Evolutionary conservation across 495 filamentous ascomycete genomes (phyloP).

Genomic region (Neurospora discreta): DNA sequence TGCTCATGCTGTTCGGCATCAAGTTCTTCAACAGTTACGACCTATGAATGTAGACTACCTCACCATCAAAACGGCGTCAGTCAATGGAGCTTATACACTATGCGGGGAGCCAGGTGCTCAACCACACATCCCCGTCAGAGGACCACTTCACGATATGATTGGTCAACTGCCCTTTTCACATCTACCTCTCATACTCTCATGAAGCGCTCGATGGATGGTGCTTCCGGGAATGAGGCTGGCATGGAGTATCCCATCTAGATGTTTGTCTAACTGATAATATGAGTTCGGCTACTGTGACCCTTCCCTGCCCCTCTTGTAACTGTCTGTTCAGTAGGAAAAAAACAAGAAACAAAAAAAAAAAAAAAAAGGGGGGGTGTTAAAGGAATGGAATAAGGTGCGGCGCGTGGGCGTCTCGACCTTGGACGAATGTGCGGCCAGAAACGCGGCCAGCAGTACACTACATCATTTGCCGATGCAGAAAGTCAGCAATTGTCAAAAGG

Average conservation of each 20-base stretch:
- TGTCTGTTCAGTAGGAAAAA: too few relatives aligned
- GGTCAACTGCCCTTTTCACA: background rate
- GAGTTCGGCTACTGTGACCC: background rate
- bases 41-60: too few relatives aligned
- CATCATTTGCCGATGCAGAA: background rate
- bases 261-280: background rate
- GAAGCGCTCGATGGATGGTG: background rate
- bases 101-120: too few relatives aligned
- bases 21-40: too few relatives aligned
- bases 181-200: background rate
- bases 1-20: too few relatives aligned
- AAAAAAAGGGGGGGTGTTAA: too few relatives aligned
- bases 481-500: background rate
- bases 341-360: too few relatives aligned
- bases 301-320: background rate
- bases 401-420: background rate
- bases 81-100: background rate
- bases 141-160: constrained; percentile 3
- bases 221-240: background rate
- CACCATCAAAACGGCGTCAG: background rate
- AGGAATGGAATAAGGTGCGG: background rate
- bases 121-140: constrained; percentile 1
- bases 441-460: background rate
- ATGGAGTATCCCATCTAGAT: background rate
- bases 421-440: background rate